A percentile compares a stretch with the other conserved stretches of the same genome.
Evolutionary conservation across 352 stramenopile species (phyloP).

Genomic region (Globisporangium irregulare): DNA sequence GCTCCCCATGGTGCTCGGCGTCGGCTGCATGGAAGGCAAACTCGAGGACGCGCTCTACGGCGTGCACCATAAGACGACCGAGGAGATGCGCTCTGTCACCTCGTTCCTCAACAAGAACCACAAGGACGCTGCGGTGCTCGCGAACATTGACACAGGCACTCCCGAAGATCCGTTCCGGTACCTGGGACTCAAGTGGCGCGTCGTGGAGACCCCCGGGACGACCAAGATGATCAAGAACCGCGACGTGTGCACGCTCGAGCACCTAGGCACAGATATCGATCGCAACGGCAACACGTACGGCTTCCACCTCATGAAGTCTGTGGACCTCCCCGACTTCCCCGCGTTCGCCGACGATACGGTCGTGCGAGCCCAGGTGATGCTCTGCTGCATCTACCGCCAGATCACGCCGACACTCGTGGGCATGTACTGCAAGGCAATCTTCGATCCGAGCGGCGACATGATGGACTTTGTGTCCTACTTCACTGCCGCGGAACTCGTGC

Average conservation of each 20-base stretch:
- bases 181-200: constrained; percentile 48
- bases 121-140: constrained; percentile 40
- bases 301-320: constrained; percentile 23
- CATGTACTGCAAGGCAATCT: constrained; percentile 15
- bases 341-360: neutral
- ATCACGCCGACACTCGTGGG: constrained; percentile 10
- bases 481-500: constrained; percentile 12
- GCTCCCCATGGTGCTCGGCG: neutral
- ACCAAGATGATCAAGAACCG: constrained; percentile 38
- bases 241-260: constrained; percentile 46
- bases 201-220: constrained; percentile 23
- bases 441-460: constrained; percentile 14
- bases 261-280: constrained; percentile 34
- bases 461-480: constrained; percentile 13
- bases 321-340: constrained; percentile 6
- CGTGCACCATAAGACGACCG: constrained; percentile 41
- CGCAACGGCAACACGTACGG: constrained; percentile 31
- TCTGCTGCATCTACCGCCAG: constrained; percentile 17
- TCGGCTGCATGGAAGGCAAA: constrained; percentile 35
- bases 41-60: constrained; percentile 53
- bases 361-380: constrained; percentile 14
- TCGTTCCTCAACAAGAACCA: constrained; percentile 34
- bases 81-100: constrained; percentile 45
- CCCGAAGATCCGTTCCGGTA: constrained; percentile 43
- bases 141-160: constrained; percentile 33